phyloP scores from a whole-genome alignment of 106 monocot species.

The Triglochin maritima region DNA sequence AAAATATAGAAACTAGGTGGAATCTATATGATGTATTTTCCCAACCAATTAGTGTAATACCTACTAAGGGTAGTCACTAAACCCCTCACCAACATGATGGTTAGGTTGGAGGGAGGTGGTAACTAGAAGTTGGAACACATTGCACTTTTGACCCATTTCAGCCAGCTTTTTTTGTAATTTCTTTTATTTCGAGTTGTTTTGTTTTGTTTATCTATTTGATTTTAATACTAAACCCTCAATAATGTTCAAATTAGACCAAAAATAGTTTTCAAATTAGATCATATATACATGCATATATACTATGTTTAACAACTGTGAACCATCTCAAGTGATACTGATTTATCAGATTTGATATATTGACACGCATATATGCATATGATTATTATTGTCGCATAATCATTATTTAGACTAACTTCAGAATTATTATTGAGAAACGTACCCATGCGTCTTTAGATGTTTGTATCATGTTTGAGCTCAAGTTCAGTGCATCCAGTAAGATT shows the following conservation, averaged over 20 bases:
- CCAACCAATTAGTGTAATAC: neutral
- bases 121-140: neutral
- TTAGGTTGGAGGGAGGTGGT: neutral
- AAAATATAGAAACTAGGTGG: too few species aligned
- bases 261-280: neutral
- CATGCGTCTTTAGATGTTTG: too few species aligned
- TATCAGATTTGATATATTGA: too few species aligned
- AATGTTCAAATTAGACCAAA: neutral
- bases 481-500: too few species aligned
- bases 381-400: too few species aligned
- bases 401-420: too few species aligned
- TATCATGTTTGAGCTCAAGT: too few species aligned
- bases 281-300: neutral
- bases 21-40: too few species aligned
- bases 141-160: neutral
- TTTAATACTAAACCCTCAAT: neutral
- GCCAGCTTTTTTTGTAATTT: neutral
- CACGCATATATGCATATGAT: too few species aligned
- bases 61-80: neutral
- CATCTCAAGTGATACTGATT: too few species aligned
- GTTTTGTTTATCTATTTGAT: too few species aligned
- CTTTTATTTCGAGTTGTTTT: neutral
- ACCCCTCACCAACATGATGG: neutral
- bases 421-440: too few species aligned
- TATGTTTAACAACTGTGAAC: neutral